A percentile compares a stretch with the other conserved stretches of the same genome.
phyloP scores from a whole-genome alignment of 441 rosid species.

The Hura crepitans region DNA sequence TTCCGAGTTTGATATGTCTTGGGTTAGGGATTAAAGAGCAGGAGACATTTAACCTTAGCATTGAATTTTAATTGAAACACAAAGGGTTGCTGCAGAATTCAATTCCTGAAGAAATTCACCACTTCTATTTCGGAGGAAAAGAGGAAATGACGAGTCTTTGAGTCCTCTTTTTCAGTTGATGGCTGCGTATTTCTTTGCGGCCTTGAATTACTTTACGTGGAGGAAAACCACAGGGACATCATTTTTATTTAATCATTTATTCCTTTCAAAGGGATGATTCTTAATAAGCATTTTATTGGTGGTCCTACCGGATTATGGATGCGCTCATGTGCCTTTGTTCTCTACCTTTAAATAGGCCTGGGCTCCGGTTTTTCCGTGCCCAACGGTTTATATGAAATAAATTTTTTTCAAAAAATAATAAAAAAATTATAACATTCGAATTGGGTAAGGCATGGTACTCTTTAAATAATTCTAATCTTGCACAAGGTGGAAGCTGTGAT shows the following conservation, averaged over 20 bases:
- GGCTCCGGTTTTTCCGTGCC: too few species aligned
- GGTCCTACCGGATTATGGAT: slow-evolving; percentile 16
- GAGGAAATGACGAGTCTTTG: not conserved
- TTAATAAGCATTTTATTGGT: not conserved
- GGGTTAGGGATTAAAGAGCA: slow-evolving; percentile 50
- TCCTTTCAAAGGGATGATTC: slow-evolving; percentile 16
- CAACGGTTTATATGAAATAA: too few species aligned
- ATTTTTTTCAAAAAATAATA: too few species aligned
- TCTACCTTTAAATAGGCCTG: slow-evolving; percentile 9
- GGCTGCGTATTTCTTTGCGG: slow-evolving; percentile 10
- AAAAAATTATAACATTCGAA: too few species aligned
- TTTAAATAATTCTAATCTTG: too few species aligned
- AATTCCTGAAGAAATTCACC: slow-evolving; percentile 7
- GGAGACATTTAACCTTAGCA: slow-evolving; percentile 57
- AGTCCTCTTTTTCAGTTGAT: slow-evolving; percentile 1
- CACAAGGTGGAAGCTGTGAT: slow-evolving; percentile 35
- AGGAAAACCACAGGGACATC: slow-evolving; percentile 33
- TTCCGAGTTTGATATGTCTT: slow-evolving; percentile 42
- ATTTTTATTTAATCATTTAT: slow-evolving; percentile 8
- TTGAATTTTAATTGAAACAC: slow-evolving; percentile 22
- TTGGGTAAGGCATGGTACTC: too few species aligned
- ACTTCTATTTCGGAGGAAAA: slow-evolving; percentile 7
- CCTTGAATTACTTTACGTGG: slow-evolving; percentile 46
- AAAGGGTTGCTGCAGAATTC: slow-evolving; percentile 1
- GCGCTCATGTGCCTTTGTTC: slow-evolving; percentile 12